A percentile compares a stretch with the other conserved stretches of the same genome.
phyloP scores from a whole-genome alignment of 192 early-diverging fungal genomes.

The Coemansia guatemalensis region DNA sequence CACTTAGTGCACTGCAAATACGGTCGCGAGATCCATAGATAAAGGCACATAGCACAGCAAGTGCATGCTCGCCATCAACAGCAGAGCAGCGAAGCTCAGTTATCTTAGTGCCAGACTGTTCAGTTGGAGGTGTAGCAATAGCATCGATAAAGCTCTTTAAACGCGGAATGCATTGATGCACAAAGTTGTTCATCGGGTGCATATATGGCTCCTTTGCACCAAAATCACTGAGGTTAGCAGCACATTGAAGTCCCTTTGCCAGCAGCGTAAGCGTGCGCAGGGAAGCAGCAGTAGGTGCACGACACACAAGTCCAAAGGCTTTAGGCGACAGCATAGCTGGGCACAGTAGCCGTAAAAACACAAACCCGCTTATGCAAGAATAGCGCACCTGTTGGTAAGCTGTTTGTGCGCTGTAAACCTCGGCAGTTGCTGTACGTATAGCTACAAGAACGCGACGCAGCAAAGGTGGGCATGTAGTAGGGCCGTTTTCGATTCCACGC shows the following conservation, averaged over 20 bases:
- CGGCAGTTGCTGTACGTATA: slow-evolving; percentile 20
- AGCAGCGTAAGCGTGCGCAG: slow-evolving; percentile 67
- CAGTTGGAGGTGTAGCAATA: slow-evolving; percentile 26
- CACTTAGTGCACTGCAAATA: slow-evolving; percentile 13
- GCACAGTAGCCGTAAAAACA: slow-evolving; percentile 70
- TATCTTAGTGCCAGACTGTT: no score
- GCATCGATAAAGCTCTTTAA: slow-evolving; percentile 65
- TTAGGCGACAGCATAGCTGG: slow-evolving; percentile 73
- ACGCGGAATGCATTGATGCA: slow-evolving; percentile 58
- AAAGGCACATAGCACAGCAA: slow-evolving; percentile 41
- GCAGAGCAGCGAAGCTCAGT: background rate
- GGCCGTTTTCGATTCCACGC: slow-evolving; percentile 53
- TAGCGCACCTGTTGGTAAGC: slow-evolving; percentile 30
- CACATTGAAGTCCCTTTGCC: slow-evolving; percentile 70
- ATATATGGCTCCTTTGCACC: slow-evolving; percentile 68
- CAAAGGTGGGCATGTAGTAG: slow-evolving; percentile 32
- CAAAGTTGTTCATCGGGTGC: slow-evolving; percentile 64
- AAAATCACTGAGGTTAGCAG: slow-evolving; percentile 68
- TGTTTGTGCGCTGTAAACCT: slow-evolving; percentile 17
- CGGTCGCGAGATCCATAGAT: slow-evolving; percentile 13
- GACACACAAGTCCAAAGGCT: slow-evolving; percentile 66
- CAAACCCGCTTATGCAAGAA: slow-evolving; percentile 62
- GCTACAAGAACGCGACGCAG: slow-evolving; percentile 46
- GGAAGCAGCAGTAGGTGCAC: slow-evolving; percentile 55
- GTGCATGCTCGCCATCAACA: slow-evolving; percentile 42